phyloP scores from a whole-genome alignment of 2,329 filamentous ascomycete genomes.

The Orbilia ellipsospora region DNA sequence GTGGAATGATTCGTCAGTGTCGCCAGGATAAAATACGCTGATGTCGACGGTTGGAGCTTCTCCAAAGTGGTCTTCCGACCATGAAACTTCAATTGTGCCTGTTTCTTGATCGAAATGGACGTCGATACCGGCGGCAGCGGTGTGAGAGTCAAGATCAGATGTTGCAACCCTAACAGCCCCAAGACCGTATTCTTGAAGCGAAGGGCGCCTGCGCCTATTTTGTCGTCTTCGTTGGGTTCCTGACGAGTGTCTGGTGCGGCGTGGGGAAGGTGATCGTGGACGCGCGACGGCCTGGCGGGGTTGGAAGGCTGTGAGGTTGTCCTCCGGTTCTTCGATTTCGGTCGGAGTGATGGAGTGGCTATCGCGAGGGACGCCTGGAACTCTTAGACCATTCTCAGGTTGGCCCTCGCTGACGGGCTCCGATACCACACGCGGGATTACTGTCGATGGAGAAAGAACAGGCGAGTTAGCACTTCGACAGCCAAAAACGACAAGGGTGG shows the following conservation, averaged over 20 bases:
- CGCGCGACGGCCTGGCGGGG: conserved; percentile 15
- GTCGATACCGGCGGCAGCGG: conserved; percentile 37
- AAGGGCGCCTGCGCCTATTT: conserved; percentile 20
- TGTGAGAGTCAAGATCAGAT: conserved; percentile 20
- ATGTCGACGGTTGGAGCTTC: conserved; percentile 54
- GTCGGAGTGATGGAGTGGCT: conserved; percentile 45
- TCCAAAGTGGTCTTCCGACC: conserved; percentile 50
- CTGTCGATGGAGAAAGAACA: conserved; percentile 33
- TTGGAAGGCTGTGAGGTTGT: conserved; percentile 14
- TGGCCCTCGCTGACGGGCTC: conserved; percentile 43
- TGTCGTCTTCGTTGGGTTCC: conserved; percentile 27
- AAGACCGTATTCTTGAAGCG: conserved; percentile 43
- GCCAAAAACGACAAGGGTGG: conserved; percentile 19
- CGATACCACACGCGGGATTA: conserved; percentile 49
- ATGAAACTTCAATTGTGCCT: conserved; percentile 54
- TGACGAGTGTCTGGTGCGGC: conserved; percentile 23
- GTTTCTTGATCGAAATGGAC: conserved; percentile 54
- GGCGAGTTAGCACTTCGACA: conserved; percentile 38
- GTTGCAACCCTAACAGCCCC: conserved; percentile 11
- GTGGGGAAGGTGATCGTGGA: conserved; percentile 34
- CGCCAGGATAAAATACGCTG: conserved; percentile 50
- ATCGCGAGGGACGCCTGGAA: conserved; percentile 29
- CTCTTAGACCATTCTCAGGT: conserved; percentile 30
- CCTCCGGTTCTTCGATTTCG: conserved; percentile 52
- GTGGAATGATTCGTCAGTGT: conserved; percentile 38